Percentiles rank a stretch among this genome's conserved stretches.
phyloP scores from a whole-genome alignment of 192 early-diverging fungal species.

The Coemansia furcata region DNA sequence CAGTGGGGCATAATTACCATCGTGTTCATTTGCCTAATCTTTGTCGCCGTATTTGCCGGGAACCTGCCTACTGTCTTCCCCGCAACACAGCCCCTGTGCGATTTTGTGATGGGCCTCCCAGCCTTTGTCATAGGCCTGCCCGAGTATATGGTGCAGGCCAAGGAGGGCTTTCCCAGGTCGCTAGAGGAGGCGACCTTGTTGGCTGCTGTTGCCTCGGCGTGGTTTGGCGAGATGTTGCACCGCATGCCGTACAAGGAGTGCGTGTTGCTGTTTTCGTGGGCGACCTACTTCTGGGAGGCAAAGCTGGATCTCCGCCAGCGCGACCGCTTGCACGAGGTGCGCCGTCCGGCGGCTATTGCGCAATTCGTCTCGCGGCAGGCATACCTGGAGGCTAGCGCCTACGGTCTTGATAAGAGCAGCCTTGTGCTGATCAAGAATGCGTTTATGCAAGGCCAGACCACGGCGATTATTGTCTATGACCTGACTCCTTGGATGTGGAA shows the following conservation, averaged over 20 bases:
- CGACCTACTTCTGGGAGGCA: constrained; percentile 75
- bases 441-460: constrained; percentile 66
- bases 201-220: not conserved
- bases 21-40: constrained; percentile 27
- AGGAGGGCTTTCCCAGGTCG: constrained; percentile 15
- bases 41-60: constrained; percentile 29
- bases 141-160: constrained; percentile 4
- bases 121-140: constrained; percentile 18
- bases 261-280: constrained; percentile 69
- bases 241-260: constrained; percentile 74
- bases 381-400: constrained; percentile 79
- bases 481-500: constrained; percentile 75
- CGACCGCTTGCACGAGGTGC: constrained; percentile 61
- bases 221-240: constrained; percentile 26
- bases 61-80: constrained; percentile 48
- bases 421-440: constrained; percentile 69
- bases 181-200: constrained; percentile 19
- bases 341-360: constrained; percentile 68
- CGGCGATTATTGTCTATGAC: constrained; percentile 66
- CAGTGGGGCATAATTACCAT: constrained; percentile 38
- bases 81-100: constrained; percentile 33
- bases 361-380: constrained; percentile 72
- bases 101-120: constrained; percentile 20
- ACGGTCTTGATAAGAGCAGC: constrained; percentile 79
- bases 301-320: constrained; percentile 85